Conservation (phyloP, 306 rosid genomes). For the Prunus mira region DNA sequence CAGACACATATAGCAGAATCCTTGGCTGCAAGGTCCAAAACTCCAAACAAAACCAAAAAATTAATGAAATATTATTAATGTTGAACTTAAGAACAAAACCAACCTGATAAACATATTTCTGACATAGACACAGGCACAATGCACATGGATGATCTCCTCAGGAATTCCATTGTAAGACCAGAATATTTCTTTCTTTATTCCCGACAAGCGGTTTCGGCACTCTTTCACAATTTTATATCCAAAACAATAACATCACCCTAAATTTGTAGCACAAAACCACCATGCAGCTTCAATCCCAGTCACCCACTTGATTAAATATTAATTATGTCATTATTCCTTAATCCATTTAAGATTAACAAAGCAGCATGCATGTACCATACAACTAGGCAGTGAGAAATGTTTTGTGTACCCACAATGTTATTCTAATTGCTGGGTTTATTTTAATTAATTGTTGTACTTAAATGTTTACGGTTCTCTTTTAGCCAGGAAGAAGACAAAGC, state of each 20-base stretch:
- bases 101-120: constrained; percentile 24
- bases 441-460: neutral
- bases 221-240: constrained; percentile 11
- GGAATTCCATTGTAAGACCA: constrained; percentile 10
- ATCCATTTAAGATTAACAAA: neutral
- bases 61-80: neutral
- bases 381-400: neutral
- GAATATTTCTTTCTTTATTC: constrained; percentile 25
- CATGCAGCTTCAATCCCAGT: constrained; percentile 3
- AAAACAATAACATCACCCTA: neutral
- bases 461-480: neutral
- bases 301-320: neutral
- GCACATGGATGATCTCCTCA: constrained; percentile 32
- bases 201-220: constrained; percentile 42
- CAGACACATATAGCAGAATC: neutral
- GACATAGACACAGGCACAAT: constrained; percentile 14
- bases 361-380: neutral
- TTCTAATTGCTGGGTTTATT: constrained; percentile 9
- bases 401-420: constrained; percentile 14
- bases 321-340: neutral
- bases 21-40: neutral
- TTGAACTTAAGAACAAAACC: constrained; percentile 13
- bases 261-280: constrained; percentile 1
- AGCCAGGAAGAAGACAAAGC: constrained; percentile 36
- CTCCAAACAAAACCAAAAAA: neutral